phyloP scores from a whole-genome alignment of 73 alveolate genomes.

The Paramecium tetraurelia region DNA sequence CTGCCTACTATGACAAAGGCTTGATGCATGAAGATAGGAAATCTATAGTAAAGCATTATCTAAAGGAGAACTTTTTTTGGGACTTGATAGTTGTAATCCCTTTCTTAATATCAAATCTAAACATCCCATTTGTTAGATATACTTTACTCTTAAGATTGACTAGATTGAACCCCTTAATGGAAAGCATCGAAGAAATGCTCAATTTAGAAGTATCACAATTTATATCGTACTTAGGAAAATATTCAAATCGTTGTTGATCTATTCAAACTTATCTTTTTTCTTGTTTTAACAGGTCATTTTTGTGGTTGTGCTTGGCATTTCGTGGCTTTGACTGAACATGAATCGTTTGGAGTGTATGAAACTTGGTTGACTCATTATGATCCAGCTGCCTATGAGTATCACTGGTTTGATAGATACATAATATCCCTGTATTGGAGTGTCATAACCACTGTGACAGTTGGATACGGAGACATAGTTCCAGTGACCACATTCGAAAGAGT shows the following conservation, averaged over 20 bases:
- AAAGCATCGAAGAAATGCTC: constrained; percentile 55
- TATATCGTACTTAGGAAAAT: constrained; percentile 48
- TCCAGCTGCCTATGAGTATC: constrained; percentile 39
- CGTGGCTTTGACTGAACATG: constrained; percentile 40
- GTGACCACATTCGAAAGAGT: constrained; percentile 75
- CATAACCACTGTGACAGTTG: constrained; percentile 78
- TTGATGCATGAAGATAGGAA: constrained; percentile 62
- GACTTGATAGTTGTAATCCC: constrained; percentile 65
- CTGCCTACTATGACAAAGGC: constrained; percentile 73
- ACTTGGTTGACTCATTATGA: constrained; percentile 43
- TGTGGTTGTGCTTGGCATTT: constrained; percentile 63
- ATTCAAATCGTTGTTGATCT: constrained; percentile 64
- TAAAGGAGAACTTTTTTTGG: constrained; percentile 60
- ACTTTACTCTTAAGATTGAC: constrained; percentile 68
- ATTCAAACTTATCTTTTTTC: constrained; percentile 35
- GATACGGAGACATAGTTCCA: constrained; percentile 83
- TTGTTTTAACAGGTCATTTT: constrained; percentile 29
- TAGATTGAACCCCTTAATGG: constrained; percentile 57
- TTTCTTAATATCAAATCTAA: constrained; percentile 49
- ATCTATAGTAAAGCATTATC: constrained; percentile 61
- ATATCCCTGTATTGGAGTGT: constrained; percentile 76
- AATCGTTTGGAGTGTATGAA: not conserved
- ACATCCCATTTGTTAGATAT: constrained; percentile 61
- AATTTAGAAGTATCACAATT: constrained; percentile 22
- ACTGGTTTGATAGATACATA: constrained; percentile 63